phyloP scores from a whole-genome alignment of 1,284 basidiomycete species.

The Exobasidium cylindrosporum region DNA sequence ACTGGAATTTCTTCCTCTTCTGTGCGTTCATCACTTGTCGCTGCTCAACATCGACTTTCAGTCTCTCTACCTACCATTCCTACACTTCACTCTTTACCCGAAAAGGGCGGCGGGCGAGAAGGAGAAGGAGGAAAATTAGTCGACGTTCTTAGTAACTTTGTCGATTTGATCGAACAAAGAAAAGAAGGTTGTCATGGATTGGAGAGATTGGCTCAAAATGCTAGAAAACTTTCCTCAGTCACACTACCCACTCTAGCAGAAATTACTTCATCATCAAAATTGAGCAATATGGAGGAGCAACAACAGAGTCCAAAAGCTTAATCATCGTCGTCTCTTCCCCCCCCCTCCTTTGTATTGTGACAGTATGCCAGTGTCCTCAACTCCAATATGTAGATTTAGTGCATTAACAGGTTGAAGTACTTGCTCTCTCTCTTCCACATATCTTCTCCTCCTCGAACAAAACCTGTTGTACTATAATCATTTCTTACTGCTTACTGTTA shows the following conservation, averaged over 20 bases:
- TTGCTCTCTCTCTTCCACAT: too few relatives aligned
- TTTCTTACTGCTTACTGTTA: too few relatives aligned
- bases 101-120: background rate
- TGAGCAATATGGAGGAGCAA: too few relatives aligned
- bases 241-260: background rate
- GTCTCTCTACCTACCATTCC: background rate
- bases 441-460: too few relatives aligned
- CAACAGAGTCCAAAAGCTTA: too few relatives aligned
- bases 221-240: conserved; percentile 6
- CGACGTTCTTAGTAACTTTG: conserved; percentile 14
- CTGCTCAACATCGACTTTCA: background rate
- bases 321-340: too few relatives aligned
- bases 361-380: background rate
- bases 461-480: too few relatives aligned
- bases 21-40: background rate
- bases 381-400: too few relatives aligned
- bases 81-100: background rate
- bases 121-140: conserved; percentile 9
- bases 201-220: conserved; percentile 7
- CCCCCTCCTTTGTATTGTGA: background rate
- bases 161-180: background rate
- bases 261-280: too few relatives aligned
- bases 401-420: too few relatives aligned
- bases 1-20: too few relatives aligned
- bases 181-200: conserved; percentile 13